A percentile compares a stretch with the other conserved stretches of the same genome.
phyloP scores from a whole-genome alignment of 2,329 filamentous ascomycete species.

The Ascosphaera aggregata region DNA sequence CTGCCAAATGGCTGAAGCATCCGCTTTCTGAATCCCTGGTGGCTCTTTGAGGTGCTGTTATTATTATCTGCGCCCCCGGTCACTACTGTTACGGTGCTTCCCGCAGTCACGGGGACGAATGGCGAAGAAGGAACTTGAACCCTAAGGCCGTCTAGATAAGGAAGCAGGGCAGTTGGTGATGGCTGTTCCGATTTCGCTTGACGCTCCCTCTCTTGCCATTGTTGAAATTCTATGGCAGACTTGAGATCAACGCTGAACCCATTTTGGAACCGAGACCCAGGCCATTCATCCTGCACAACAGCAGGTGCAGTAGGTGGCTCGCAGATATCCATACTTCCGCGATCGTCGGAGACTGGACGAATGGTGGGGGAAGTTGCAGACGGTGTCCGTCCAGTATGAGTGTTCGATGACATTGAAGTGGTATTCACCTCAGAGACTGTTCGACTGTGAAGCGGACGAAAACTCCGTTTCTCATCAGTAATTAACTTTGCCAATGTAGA shows the following conservation, averaged over 20 bases:
- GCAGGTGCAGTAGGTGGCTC: neutral
- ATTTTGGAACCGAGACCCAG: neutral
- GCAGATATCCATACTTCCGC: neutral
- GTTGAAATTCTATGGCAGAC: neutral
- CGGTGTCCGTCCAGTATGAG: neutral
- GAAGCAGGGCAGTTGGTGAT: neutral
- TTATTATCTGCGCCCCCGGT: neutral
- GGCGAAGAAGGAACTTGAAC: neutral
- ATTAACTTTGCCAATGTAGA: neutral
- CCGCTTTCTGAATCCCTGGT: neutral
- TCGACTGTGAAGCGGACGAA: neutral
- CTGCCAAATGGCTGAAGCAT: neutral
- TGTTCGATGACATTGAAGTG: neutral
- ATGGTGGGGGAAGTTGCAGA: neutral
- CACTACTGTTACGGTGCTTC: neutral
- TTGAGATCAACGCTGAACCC: neutral
- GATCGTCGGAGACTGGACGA: neutral
- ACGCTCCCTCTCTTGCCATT: neutral
- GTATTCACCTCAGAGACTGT: neutral
- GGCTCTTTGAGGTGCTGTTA: neutral
- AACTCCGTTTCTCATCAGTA: neutral
- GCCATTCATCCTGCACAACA: neutral
- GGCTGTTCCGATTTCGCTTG: neutral
- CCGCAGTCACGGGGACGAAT: neutral
- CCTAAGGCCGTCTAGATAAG: neutral